Percentiles rank a stretch among this genome's conserved stretches.
Evolutionary conservation across 2,329 filamentous ascomycete species (phyloP).

Genomic region (Xylaria sp.): DNA sequence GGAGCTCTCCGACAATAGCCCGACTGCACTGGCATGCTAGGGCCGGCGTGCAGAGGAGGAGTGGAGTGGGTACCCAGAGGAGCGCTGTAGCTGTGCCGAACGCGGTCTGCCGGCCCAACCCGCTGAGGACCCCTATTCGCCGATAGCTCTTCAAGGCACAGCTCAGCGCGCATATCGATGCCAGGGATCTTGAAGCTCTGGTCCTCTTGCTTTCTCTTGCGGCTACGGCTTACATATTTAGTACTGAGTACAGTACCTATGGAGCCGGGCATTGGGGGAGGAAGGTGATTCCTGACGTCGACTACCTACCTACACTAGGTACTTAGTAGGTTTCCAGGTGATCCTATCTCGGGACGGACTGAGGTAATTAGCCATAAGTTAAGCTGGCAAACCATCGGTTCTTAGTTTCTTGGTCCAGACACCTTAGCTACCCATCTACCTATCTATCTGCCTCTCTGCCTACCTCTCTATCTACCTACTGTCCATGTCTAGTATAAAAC

Average conservation of each 20-base stretch:
- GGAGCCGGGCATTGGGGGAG: not conserved
- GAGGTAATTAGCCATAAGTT: slow-evolving; percentile 25
- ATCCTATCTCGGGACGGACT: slow-evolving; percentile 27
- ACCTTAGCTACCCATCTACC: not conserved
- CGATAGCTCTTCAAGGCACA: slow-evolving; percentile 1
- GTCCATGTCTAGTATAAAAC: slow-evolving; percentile 29
- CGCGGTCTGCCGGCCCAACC: slow-evolving; percentile 21
- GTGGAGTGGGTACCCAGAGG: not conserved
- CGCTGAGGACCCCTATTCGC: slow-evolving; percentile 27
- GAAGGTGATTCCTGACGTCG: slow-evolving; percentile 11
- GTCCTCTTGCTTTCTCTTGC: not conserved
- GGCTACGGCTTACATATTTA: slow-evolving; percentile 5
- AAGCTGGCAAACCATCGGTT: not conserved
- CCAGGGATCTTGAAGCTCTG: slow-evolving; percentile 17
- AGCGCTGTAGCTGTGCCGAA: slow-evolving; percentile 16
- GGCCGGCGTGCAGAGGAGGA: slow-evolving; percentile 13
- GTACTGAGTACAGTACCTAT: too few species aligned
- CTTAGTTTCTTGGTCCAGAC: not conserved
- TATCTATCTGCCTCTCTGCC: not conserved
- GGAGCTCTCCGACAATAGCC: slow-evolving; percentile 35
- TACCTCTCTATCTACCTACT: not conserved
- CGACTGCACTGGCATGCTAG: slow-evolving; percentile 5
- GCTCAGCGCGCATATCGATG: slow-evolving; percentile 3
- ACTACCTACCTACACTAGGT: too few species aligned
- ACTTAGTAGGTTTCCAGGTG: slow-evolving; percentile 23